Evolutionary conservation across 495 filamentous ascomycete genomes (phyloP).

Genomic region (Neurospora tetrasperma): DNA sequence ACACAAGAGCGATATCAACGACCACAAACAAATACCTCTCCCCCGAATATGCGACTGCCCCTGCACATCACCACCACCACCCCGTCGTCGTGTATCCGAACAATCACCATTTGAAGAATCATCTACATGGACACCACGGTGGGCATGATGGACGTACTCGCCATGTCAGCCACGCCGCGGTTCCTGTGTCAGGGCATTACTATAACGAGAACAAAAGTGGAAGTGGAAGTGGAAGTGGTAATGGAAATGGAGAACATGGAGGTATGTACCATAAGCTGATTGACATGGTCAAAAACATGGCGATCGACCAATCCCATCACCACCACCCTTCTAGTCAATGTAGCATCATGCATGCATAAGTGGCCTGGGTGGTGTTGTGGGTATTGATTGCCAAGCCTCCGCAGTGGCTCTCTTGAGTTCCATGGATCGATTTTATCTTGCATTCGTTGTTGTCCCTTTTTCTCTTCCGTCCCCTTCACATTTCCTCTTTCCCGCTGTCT

Average conservation of each 20-base stretch:
- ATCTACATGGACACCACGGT: not conserved
- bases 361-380: not conserved
- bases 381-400: not conserved
- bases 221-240: not conserved
- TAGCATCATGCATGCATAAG: too few relatives aligned
- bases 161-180: not conserved
- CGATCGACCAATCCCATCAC: not conserved
- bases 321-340: not conserved
- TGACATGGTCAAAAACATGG: not conserved
- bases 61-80: not conserved
- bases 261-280: not conserved
- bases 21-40: not conserved
- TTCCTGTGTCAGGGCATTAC: not conserved
- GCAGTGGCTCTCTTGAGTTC: not conserved
- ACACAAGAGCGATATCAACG: not conserved
- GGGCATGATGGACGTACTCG: not conserved
- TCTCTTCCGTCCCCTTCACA: not conserved
- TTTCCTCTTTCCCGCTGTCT: not conserved
- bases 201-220: not conserved
- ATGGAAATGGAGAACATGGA: not conserved
- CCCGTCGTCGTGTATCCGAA: not conserved
- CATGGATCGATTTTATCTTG: not conserved
- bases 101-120: not conserved
- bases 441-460: not conserved
- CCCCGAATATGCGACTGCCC: not conserved